Conservation (phyloP, 441 rosid genomes). For the Populus hybrid region DNA sequence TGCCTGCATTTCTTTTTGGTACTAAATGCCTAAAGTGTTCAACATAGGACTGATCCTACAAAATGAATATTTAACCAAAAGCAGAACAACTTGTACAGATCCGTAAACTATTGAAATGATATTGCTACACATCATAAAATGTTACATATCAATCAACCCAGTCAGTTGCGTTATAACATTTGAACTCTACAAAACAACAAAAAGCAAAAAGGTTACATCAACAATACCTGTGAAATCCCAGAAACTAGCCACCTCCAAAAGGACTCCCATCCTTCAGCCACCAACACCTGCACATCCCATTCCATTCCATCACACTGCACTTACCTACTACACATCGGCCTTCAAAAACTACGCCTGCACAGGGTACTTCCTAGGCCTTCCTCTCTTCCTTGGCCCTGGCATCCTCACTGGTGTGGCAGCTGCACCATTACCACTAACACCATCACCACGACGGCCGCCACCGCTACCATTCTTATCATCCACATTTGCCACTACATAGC, state of each 20-base stretch:
- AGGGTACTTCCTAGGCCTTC: conserved; percentile 70
- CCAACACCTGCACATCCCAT: not conserved
- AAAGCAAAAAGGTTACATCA: conserved; percentile 1
- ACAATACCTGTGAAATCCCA: conserved; percentile 18
- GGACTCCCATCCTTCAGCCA: not conserved
- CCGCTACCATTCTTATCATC: not conserved
- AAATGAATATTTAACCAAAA: not conserved
- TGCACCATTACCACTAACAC: not conserved
- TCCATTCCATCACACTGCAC: not conserved
- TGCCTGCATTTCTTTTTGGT: not conserved
- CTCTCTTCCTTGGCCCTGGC: conserved; percentile 53
- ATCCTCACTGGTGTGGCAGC: conserved; percentile 9
- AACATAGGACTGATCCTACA: not conserved
- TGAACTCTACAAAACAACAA: conserved; percentile 18
- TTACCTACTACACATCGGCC: not conserved
- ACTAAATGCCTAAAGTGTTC: not conserved
- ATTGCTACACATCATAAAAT: conserved; percentile 21
- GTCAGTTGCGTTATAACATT: conserved; percentile 11
- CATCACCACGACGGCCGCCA: not conserved
- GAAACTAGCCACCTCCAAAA: not conserved
- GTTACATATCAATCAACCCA: conserved; percentile 18
- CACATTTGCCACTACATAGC: not conserved
- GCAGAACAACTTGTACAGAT: not conserved
- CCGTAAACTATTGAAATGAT: not conserved
- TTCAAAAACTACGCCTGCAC: not conserved